A percentile compares a stretch with the other conserved stretches of the same genome.
Conservation (phyloP, 2,329 filamentous ascomycete species). For the Triangularia setosa region DNA sequence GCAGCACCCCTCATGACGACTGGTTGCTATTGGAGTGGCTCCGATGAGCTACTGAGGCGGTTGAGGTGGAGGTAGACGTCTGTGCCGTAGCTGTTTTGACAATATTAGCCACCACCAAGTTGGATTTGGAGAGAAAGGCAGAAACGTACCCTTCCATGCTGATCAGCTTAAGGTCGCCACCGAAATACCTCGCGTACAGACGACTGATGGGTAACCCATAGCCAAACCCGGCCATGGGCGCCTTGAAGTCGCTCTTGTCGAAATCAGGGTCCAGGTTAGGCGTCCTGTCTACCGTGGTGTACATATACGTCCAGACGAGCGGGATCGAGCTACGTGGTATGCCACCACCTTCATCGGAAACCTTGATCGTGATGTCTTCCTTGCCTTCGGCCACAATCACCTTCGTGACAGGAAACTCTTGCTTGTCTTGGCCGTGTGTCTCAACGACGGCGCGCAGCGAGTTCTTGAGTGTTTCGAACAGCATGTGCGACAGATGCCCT, state of each 20-base stretch:
- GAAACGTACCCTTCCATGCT: constrained; percentile 92
- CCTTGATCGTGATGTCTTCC: constrained; percentile 98
- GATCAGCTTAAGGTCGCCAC: constrained; percentile 93
- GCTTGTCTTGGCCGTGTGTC: constrained; percentile 88
- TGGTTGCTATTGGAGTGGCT: constrained; percentile 93
- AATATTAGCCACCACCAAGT: too few species aligned
- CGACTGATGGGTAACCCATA: constrained; percentile 93
- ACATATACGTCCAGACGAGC: constrained; percentile 99
- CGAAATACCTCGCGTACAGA: constrained; percentile 94
- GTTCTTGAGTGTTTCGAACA: constrained; percentile 99
- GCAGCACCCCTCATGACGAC: constrained; percentile 73
- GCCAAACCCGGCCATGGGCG: constrained; percentile 98
- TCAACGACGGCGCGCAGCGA: constrained; percentile 95
- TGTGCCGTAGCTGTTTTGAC: constrained; percentile 75
- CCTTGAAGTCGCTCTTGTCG: constrained; percentile 98
- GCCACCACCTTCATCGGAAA: constrained; percentile 92
- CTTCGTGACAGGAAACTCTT: constrained; percentile 94
- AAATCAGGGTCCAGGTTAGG: constrained; percentile 95
- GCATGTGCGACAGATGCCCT: constrained; percentile 98
- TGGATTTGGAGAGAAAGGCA: background rate
- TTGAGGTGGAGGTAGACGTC: constrained; percentile 98
- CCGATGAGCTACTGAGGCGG: constrained; percentile 88
- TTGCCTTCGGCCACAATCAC: constrained; percentile 97
- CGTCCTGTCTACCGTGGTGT: constrained; percentile 95
- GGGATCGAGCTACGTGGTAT: constrained; percentile 92